phyloP scores from a whole-genome alignment of 163 green algal genomes.

The Volvox carteri region DNA sequence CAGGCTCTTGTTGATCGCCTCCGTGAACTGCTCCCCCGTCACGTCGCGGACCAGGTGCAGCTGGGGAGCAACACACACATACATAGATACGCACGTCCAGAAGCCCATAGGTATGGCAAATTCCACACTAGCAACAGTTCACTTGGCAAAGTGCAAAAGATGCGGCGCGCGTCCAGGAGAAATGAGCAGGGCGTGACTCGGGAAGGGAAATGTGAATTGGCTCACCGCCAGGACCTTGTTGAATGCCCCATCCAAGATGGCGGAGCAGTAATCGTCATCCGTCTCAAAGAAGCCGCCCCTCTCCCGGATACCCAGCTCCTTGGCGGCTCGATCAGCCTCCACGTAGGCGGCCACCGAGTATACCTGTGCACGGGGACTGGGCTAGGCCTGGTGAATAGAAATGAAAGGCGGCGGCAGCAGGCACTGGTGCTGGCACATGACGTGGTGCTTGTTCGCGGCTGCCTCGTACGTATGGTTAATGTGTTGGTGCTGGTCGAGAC shows the following conservation, averaged over 20 bases:
- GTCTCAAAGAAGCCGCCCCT: constrained; percentile 83
- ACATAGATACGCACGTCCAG: neutral
- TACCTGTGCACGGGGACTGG: constrained; percentile 80
- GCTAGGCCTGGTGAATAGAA: too few relatives aligned
- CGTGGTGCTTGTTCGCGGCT: too few relatives aligned
- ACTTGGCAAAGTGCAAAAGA: too few relatives aligned
- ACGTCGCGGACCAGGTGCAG: constrained; percentile 71
- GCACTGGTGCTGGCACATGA: too few relatives aligned
- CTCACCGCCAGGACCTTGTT: constrained; percentile 83
- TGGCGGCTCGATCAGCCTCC: constrained; percentile 81
- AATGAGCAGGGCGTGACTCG: too few relatives aligned
- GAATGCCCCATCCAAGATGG: constrained; percentile 89
- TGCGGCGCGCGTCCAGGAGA: too few relatives aligned
- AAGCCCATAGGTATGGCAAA: neutral
- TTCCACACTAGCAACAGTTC: too few relatives aligned
- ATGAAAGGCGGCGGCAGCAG: too few relatives aligned
- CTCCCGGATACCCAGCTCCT: constrained; percentile 86
- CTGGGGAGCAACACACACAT: constrained; percentile 43
- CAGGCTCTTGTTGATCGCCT: constrained; percentile 72
- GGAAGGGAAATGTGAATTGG: neutral
- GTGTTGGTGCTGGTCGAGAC: too few relatives aligned
- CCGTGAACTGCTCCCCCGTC: constrained; percentile 68
- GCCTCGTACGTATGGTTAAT: too few relatives aligned
- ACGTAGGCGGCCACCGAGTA: constrained; percentile 89
- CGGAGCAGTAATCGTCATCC: constrained; percentile 82